These are phyloP conservation scores for Pleurotus ostreatus DNA, from an alignment of 768 basidiomycete species.

Conservation along the genomic window DNA sequence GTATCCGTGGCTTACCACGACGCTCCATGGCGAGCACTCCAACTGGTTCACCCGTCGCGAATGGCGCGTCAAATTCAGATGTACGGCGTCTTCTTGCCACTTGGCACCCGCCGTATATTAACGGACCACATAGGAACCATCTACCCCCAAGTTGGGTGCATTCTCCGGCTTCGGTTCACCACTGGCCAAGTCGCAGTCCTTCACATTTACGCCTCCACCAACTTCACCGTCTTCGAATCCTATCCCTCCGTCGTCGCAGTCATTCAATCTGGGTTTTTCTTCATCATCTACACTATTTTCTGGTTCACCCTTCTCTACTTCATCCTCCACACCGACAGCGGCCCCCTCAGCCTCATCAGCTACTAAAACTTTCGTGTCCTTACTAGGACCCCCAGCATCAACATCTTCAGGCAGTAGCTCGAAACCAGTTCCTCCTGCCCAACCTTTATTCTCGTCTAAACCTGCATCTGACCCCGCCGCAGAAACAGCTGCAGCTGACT, in stretches of 20 bases:
- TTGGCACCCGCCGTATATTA: conserved; percentile 7
- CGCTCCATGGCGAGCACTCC: conserved; percentile 25
- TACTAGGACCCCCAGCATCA: conserved; percentile 26
- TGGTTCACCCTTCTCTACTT: conserved; percentile 10
- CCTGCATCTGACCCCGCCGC: conserved; percentile 9
- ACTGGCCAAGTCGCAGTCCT: conserved; percentile 27
- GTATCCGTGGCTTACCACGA: conserved; percentile 66
- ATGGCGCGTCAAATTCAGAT: conserved; percentile 15
- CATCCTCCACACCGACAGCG: conserved; percentile 16
- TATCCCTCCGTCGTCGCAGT: conserved; percentile 10
- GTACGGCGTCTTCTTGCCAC: conserved; percentile 12
- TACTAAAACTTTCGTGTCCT: conserved; percentile 49
- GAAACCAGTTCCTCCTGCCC: conserved; percentile 6
- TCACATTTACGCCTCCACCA: conserved; percentile 32
- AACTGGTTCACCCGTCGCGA: conserved; percentile 21
- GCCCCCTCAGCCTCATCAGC: conserved; percentile 38
- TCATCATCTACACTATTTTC: conserved; percentile 11
- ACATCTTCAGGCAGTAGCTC: conserved; percentile 12
- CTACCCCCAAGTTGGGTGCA: conserved; percentile 42
- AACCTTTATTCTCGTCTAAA: neutral
- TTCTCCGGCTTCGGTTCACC: conserved; percentile 51
- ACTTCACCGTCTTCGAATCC: conserved; percentile 17
- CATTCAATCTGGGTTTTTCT: conserved; percentile 10
- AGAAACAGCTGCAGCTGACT: conserved; percentile 21
- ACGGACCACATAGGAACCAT: conserved; percentile 15